Evolutionary conservation across 805 yeast species (phyloP).

Genomic region (Kregervanrija fluxuum): DNA sequence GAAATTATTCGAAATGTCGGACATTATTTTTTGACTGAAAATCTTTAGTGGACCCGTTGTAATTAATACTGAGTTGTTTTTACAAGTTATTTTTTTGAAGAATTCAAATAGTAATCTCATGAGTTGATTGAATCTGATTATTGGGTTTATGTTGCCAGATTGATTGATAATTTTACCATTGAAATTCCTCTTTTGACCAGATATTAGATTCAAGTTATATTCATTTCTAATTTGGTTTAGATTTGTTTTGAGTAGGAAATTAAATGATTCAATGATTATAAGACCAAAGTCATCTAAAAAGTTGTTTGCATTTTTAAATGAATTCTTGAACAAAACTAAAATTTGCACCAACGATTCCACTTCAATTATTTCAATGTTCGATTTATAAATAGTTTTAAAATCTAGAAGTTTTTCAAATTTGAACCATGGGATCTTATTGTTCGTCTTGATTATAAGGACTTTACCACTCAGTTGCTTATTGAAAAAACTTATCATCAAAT

Average conservation of each 20-base stretch:
- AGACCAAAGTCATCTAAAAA: conserved; percentile 13
- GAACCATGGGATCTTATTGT: conserved; percentile 22
- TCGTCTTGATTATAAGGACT: conserved; percentile 12
- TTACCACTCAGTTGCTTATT: conserved; percentile 1
- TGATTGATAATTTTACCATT: neutral
- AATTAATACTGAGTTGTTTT: conserved; percentile 12
- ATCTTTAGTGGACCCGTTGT: conserved; percentile 25
- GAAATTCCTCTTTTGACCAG: neutral
- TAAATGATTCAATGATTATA: conserved; percentile 24
- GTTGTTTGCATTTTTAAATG: neutral
- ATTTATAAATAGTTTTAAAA: conserved; percentile 2
- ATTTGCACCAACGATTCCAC: conserved; percentile 17
- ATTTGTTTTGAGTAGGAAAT: conserved; percentile 16
- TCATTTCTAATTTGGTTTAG: conserved; percentile 6
- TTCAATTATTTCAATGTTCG: conserved; percentile 11
- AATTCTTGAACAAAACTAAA: conserved; percentile 14
- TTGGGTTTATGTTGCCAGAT: conserved; percentile 16
- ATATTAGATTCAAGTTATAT: neutral
- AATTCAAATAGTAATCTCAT: conserved; percentile 14
- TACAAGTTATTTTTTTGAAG: conserved; percentile 1
- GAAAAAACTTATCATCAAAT: conserved; percentile 10
- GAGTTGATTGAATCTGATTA: conserved; percentile 13
- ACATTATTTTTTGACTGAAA: conserved; percentile 18
- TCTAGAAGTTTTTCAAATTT: conserved; percentile 9
- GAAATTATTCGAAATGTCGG: conserved; percentile 6